Evolutionary conservation across 139 green algal species (phyloP), one percentile per base, ranked within the genome.

Genomic region (Yamagishiella unicocca): DNA sequence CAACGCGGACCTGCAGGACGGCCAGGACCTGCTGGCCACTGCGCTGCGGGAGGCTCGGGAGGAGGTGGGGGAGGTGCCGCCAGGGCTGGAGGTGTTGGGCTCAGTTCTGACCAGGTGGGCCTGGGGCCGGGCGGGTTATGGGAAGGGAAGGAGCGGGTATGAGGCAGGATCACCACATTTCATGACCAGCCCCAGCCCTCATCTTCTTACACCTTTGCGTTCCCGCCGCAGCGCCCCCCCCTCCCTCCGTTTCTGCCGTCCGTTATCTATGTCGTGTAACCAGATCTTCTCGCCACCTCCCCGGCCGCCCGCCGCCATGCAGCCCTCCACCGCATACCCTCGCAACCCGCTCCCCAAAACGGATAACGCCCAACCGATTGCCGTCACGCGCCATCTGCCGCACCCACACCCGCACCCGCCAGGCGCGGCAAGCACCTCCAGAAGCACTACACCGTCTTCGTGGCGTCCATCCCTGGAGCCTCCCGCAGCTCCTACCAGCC

Each of bases 401-500:
- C n/a, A n/a, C n/a, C n/a, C n/a, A n/a, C n/a, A n/a, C n/a, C n/a
- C n/a, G n/a, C n/a, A n/a, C n/a, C n/a, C n/a, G n/a, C 70, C 91
- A 96, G 93, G 83, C 93, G 95, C 0, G 95, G 95, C 79, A 96
- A 97, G 71, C 66, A 83, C 1, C 37, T 90, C 4, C 90, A 97
- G 87, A 97, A 97, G 91, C 93, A 94, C 71, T 97, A 94, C 87
- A 95, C 92, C 2, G 94, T 87, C 9, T 87, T 87, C 66, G 5
- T 87, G 27, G 46, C 45, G 4, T 1, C 9, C 37, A 31, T 80
- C 2, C 46, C 58, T 6, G 50, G 71, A 0, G 64, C 73, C 37
- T 79, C 38, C 5, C 71, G 50, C 27, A 75, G 55, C 12, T 5
- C 46, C 19, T 95, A 72, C 42, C 9, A 33, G 12, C 92, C 91